Conservation (phyloP, 345 rosid genomes). For the Erucastrum elatum region DNA sequence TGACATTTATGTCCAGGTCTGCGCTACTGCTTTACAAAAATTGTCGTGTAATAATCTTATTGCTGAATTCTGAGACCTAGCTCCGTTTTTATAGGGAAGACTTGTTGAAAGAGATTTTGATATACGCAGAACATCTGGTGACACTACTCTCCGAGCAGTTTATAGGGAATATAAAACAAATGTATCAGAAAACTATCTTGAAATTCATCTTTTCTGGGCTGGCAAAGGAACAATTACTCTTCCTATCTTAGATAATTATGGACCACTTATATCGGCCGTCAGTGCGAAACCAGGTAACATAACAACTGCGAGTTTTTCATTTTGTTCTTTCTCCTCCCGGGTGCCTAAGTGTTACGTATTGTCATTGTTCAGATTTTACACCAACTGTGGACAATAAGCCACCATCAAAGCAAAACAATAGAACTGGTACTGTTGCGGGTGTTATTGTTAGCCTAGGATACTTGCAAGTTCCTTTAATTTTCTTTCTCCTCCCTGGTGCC, state of each 20-base stretch:
- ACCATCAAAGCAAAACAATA: conserved; percentile 34
- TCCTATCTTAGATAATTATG: conserved; percentile 38
- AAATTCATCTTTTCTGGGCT: conserved; percentile 43
- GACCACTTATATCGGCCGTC: conserved; percentile 48
- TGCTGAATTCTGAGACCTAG: neutral
- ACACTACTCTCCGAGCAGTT: conserved; percentile 37
- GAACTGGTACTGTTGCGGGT: conserved; percentile 35
- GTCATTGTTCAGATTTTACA: conserved; percentile 49
- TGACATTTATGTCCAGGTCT: conserved; percentile 55
- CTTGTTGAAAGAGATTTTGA: conserved; percentile 52
- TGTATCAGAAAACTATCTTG: conserved; percentile 35
- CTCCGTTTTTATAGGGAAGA: conserved; percentile 35
- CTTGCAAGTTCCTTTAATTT: neutral
- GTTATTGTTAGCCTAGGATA: conserved; percentile 28
- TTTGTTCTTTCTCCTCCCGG: neutral
- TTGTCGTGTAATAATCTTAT: neutral
- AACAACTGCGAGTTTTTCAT: neutral
- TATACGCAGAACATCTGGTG: conserved; percentile 42
- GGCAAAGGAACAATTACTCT: conserved; percentile 40
- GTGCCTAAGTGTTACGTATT: neutral
- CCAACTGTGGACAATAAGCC: conserved; percentile 58
- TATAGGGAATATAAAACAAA: conserved; percentile 21
- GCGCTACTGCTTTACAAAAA: neutral
- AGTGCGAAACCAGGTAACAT: conserved; percentile 61
- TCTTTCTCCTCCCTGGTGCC: neutral